phyloP scores from a whole-genome alignment of 306 rosid species.

The Vachellia collinsii region DNA sequence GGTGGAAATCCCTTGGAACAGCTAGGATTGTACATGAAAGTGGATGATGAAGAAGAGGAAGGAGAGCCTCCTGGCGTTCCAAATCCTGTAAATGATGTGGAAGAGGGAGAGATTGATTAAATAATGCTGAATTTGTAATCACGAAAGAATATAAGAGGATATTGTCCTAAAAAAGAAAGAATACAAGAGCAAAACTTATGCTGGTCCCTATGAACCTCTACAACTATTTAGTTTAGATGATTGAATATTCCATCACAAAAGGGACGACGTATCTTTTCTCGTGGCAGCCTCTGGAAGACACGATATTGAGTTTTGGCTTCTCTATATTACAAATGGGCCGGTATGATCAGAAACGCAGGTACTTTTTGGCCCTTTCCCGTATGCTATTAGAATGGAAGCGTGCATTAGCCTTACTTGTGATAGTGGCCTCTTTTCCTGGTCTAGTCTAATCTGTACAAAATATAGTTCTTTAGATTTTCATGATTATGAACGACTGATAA shows the following conservation, averaged over 20 bases:
- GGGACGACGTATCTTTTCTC: slow-evolving; percentile 17
- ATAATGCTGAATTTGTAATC: slow-evolving; percentile 33
- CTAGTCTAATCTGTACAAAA: slow-evolving; percentile 24
- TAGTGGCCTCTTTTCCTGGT: neutral
- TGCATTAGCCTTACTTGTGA: neutral
- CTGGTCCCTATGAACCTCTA: slow-evolving; percentile 22
- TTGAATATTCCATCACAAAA: slow-evolving; percentile 6
- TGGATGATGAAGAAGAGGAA: slow-evolving; percentile 84
- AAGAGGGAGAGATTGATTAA: slow-evolving; percentile 88
- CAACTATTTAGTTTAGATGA: neutral
- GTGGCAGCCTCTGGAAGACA: slow-evolving; percentile 17
- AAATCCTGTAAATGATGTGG: slow-evolving; percentile 65
- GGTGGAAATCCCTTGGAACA: slow-evolving; percentile 70
- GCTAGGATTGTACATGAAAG: slow-evolving; percentile 78
- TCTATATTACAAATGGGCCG: neutral
- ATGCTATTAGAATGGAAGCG: neutral
- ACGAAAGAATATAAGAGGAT: slow-evolving; percentile 21
- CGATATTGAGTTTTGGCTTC: slow-evolving; percentile 24
- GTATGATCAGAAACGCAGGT: neutral
- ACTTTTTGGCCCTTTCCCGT: neutral
- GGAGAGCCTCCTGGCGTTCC: slow-evolving; percentile 54
- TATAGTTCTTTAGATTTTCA: slow-evolving; percentile 3
- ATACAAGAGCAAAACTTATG: slow-evolving; percentile 31
- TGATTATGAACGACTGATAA: slow-evolving; percentile 3
- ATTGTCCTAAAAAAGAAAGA: neutral